Evolutionary conservation across 148 eudicot genomes (phyloP), one percentile per base, ranked within the genome.

Genomic region (Chenopodium quinoa): DNA sequence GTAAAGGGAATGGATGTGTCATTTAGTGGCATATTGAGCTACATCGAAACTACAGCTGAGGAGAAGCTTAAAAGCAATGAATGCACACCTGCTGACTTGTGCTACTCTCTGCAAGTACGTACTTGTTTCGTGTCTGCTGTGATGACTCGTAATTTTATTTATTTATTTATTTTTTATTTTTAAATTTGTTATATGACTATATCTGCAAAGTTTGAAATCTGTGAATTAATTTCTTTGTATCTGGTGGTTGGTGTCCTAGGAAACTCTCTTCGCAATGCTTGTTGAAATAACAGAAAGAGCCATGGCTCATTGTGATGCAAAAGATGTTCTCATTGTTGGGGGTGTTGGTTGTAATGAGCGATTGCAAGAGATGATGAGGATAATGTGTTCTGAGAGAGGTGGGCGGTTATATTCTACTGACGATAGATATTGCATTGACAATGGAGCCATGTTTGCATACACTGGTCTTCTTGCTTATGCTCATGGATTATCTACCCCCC

Each of bases 1-100:
- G 98, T 95, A 71, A 95, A 95, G 87, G 98, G 98, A 85, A 95
- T 95, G 98, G 98, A 95, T 81, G 98, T 95, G 67, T 95, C 98
- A 9, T 95, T 95, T 77, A 95, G 98, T 82, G 98, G 98, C 81
- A 90, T 95, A 83, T 81, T 95, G 84, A 95, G 98, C 88, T 95
- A 78, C 79, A 91, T 95, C 72, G 98, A 95, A 86, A 85, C 94
- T 75, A 88, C 94, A 25, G 94, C 98, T 27, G 94, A 93, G 80
- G 96, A 95, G 87, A 91, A 90, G 87, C 95, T 93, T 20, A 93
- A 90, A 83, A 92, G 80, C 80, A 87, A 90, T 48, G 97, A 95
- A 81, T 95, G 98, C 91, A 93, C 96, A 50, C 97, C 98, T 32
- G 98, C 97, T 10, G 16, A 50, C 54, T 91, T 95, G 85, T 95